Percentiles rank a stretch among this genome's conserved stretches.
phyloP scores from a whole-genome alignment of 768 basidiomycete genomes.

The Pholiota conissans region DNA sequence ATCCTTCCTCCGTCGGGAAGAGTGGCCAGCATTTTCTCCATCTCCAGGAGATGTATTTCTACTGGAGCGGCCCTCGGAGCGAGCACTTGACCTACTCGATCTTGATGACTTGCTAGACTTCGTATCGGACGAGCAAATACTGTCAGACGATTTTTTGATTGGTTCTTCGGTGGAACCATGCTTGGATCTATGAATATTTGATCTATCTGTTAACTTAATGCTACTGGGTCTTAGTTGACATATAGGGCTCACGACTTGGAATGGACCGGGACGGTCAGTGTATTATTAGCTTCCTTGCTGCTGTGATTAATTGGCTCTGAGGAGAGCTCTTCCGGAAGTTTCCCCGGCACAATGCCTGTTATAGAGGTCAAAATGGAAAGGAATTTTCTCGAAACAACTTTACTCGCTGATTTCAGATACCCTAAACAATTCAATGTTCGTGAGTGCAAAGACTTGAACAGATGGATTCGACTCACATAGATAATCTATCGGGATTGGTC shows the following conservation, averaged over 20 bases:
- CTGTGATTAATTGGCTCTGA: not conserved
- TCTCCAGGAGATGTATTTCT: constrained; percentile 12
- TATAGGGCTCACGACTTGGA: constrained; percentile 8
- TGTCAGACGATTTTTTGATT: constrained; percentile 25
- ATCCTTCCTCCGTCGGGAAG: constrained; percentile 17
- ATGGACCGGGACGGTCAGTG: constrained; percentile 6
- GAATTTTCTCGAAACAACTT: not conserved
- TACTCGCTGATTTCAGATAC: constrained; percentile 22
- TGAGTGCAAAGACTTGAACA: not conserved
- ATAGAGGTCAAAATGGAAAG: not conserved
- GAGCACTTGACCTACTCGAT: constrained; percentile 27
- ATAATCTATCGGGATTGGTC: constrained; percentile 41
- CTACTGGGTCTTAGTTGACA: not conserved
- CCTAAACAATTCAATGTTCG: constrained; percentile 16
- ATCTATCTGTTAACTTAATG: not conserved
- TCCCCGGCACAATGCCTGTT: constrained; percentile 1
- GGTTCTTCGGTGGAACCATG: constrained; percentile 8
- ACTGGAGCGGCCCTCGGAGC: constrained; percentile 15
- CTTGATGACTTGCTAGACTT: constrained; percentile 28
- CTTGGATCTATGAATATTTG: constrained; percentile 9
- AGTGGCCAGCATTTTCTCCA: constrained; percentile 9
- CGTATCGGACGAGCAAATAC: constrained; percentile 26
- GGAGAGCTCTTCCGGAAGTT: not conserved
- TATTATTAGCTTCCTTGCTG: constrained; percentile 6
- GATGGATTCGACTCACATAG: constrained; percentile 29